A percentile compares a stretch with the other conserved stretches of the same genome.
Evolutionary conservation across 169 alveolate genomes (phyloP).

Genomic region (Plasmodium billcollinsi): DNA sequence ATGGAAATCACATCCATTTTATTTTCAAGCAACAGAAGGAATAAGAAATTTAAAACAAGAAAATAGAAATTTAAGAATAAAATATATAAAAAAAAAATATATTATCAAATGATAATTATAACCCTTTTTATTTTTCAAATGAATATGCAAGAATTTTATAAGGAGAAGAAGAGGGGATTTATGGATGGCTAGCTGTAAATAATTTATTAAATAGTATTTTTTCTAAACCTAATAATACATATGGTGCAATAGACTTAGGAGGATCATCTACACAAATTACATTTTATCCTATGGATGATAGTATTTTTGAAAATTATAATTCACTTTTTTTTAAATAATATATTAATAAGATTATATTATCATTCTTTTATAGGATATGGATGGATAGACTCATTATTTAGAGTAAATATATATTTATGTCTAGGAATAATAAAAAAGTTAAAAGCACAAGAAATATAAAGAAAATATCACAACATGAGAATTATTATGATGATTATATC

Average conservation of each 20-base stretch:
- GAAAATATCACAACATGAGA: not conserved
- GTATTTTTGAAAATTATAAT: not conserved
- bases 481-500: not conserved
- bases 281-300: not conserved
- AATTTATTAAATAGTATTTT: not conserved
- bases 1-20: slow-evolving; percentile 2
- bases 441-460: not conserved
- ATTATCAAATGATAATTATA: not conserved
- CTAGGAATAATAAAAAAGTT: not conserved
- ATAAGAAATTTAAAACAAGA: not conserved
- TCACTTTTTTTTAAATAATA: not conserved
- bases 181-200: slow-evolving; percentile 7
- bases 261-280: slow-evolving; percentile 1
- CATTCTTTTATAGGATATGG: slow-evolving; percentile 13
- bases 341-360: not conserved
- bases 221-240: not conserved
- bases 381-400: not conserved
- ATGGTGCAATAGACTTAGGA: slow-evolving; percentile 8
- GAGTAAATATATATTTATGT: slow-evolving; percentile 1
- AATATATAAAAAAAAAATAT: not conserved
- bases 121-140: not conserved
- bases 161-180: not conserved
- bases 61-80: not conserved
- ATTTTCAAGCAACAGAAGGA: slow-evolving; percentile 13
- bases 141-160: slow-evolving; percentile 1